Evolutionary conservation across 352 stramenopile species (phyloP).

Genomic region (Phytopythium mirpurense): DNA sequence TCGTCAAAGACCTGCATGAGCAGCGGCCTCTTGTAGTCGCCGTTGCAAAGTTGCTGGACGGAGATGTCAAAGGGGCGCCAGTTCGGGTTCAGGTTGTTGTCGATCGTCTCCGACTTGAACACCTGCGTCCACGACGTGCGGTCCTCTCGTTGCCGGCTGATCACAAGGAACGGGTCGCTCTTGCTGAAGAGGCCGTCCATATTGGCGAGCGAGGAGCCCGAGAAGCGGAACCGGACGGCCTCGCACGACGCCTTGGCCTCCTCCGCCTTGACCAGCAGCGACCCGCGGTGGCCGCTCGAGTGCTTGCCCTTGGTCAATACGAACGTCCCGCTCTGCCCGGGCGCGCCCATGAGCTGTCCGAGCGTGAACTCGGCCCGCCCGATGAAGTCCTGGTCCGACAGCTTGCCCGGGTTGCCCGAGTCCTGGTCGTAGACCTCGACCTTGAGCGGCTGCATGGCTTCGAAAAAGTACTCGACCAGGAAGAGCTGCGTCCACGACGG

Average conservation of each 20-base stretch:
- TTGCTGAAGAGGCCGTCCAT: conserved; percentile 67
- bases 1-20: conserved; percentile 81
- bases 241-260: conserved; percentile 46
- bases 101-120: conserved; percentile 61
- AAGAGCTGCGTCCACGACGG: conserved; percentile 80
- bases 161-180: conserved; percentile 56
- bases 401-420: conserved; percentile 41
- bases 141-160: conserved; percentile 50
- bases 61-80: conserved; percentile 54
- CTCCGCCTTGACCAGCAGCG: conserved; percentile 52
- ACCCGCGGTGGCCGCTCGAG: conserved; percentile 37
- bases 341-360: conserved; percentile 72
- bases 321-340: conserved; percentile 56
- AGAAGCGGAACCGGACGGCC: conserved; percentile 41
- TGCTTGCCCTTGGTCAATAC: conserved; percentile 39
- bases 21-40: conserved; percentile 60
- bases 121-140: conserved; percentile 46
- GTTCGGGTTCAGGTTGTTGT: conserved; percentile 70
- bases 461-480: conserved; percentile 80
- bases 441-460: conserved; percentile 77
- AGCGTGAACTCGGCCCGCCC: conserved; percentile 70
- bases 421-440: conserved; percentile 88
- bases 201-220: conserved; percentile 39
- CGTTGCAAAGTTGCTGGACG: conserved; percentile 73
- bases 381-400: conserved; percentile 73